These are phyloP conservation scores for Trypanosoma scelopori DNA, from an alignment of 208 protist species.

Conservation along the genomic window DNA sequence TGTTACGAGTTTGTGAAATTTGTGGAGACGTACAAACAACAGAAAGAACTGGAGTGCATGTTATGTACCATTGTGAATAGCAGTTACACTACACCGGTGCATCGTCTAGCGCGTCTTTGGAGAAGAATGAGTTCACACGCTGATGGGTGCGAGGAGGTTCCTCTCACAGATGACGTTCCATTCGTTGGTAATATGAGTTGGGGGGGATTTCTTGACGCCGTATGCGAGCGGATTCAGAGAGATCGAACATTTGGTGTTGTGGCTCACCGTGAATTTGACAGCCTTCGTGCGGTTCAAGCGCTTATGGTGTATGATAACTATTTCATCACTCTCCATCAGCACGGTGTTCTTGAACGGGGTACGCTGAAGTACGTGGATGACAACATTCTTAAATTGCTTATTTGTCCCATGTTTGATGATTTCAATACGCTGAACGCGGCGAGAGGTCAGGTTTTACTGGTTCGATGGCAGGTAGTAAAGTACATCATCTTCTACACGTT, in stretches of 20 bases:
- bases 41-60: slow-evolving; percentile 53
- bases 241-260: slow-evolving; percentile 29
- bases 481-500: slow-evolving; percentile 42
- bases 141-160: slow-evolving; percentile 43
- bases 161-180: slow-evolving; percentile 20
- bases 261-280: slow-evolving; percentile 44
- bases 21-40: slow-evolving; percentile 45
- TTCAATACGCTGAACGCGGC: slow-evolving; percentile 55
- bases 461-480: slow-evolving; percentile 41
- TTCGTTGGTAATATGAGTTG: slow-evolving; percentile 68
- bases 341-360: slow-evolving; percentile 39
- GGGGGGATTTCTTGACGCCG: slow-evolving; percentile 57
- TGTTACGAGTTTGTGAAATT: slow-evolving; percentile 62
- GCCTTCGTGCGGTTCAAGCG: slow-evolving; percentile 57
- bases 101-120: slow-evolving; percentile 49
- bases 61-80: slow-evolving; percentile 50
- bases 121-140: slow-evolving; percentile 26
- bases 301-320: slow-evolving; percentile 81
- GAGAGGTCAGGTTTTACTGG: slow-evolving; percentile 33
- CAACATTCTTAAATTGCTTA: slow-evolving; percentile 35
- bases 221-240: slow-evolving; percentile 47
- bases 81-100: slow-evolving; percentile 60
- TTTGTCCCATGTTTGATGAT: slow-evolving; percentile 66
- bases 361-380: slow-evolving; percentile 50
- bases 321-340: slow-evolving; percentile 61